Base-by-base conservation (phyloP, 2,329 filamentous ascomycete genomes). In the Nectriaceae sp. region DNA sequence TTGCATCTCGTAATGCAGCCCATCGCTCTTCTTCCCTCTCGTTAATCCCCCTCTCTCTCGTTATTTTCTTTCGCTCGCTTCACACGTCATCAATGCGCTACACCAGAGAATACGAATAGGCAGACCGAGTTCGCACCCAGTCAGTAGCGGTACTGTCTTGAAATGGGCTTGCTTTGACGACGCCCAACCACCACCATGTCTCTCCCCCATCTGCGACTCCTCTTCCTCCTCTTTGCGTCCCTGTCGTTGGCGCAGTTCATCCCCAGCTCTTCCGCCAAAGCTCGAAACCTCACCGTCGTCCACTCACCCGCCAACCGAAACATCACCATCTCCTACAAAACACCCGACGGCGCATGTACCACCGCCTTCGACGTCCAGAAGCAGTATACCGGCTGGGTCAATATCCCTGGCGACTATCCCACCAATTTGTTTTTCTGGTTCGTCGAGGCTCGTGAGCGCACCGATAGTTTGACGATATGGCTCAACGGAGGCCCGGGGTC, bases 361-460 rank as follows among this genome's bases (percentile, higher is more conserved):
- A 89, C 87, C 2, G 80, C 79, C 6, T 88, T 87, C 59, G 63
- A 75, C 38, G 74, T 73, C 1, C 87, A 90, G 66, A 78, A 84
- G 65, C 87, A 89, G 65, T 88, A 85, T 62, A 82, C 84, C 4
- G 87, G 87, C 60, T 89, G 87, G 78, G 81, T 89, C 47, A 77
- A 70, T 44, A 68, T 89, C 4, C 82, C 83, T 4, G 83, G 75
- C 38, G 67, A 71, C 21, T 80, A 75, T 55, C 68, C 75, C 16
- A 77, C 77, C 37, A 81, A 76, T 55, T 56, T 77, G 4, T 78
- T 78, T 64, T 78, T 78, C 58, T 78, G 74, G 75, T 77, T 76
- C 50, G 71, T 78, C 40, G 72, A 70, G 42, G 73, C 72, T 15
- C 72, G 74, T 20, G 62, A 75, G 48, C 64, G 63, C 4, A 75